Base-by-base conservation (phyloP, 257 asterid species). In the Solanum virginianum region DNA sequence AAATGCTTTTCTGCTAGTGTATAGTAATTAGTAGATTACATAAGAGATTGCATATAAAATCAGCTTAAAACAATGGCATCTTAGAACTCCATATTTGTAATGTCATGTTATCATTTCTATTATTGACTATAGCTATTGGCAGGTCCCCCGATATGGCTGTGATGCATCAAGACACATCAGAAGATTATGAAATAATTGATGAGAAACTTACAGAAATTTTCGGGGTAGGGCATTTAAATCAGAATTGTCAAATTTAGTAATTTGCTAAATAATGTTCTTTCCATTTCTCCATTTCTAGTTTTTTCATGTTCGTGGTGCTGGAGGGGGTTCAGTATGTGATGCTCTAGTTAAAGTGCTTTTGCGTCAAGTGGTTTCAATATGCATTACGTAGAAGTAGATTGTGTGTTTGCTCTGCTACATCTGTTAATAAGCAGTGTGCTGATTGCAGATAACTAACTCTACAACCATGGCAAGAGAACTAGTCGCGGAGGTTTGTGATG, bases 81-180 rank as follows among this genome's bases (percentile, higher is more conserved):
- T 26, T 53, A 10, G 49, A 53, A 39, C 65, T 79, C 65, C 83
- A 53, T 53, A 77, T 8, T 79, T 79, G 36, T 72, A 20, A 18
- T 71, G 47, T 79, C 82, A 53, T 20, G 3, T 55, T 29, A 79
- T 53, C 18, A 0, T 51, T 51, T 79, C 16, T 79, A 53, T 26
- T 53, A 53, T 79, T 79, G 75, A 63, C 62, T 82, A 63, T 18
- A 7, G 20, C 56, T 51, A 39, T 17, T 59, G 72, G 10, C 89
- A 94, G 97, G 88, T 89, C 98, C 70, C 95, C 94, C 0, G 98
- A 93, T 70, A 69, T 93, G 97, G 98, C 98, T 70, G 96, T 93
- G n/a, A 92, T 93, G 95, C 98, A 95, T 89, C 98, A 95, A 88
- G 98, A 93, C 91, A 89, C 93, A 10, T 91, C 98, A 26, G 95